Percentiles rank a stretch among this genome's conserved stretches.
These are phyloP conservation scores for Sporobolomyces phaffii DNA, from an alignment of 768 basidiomycete species.

Conservation along the genomic window DNA sequence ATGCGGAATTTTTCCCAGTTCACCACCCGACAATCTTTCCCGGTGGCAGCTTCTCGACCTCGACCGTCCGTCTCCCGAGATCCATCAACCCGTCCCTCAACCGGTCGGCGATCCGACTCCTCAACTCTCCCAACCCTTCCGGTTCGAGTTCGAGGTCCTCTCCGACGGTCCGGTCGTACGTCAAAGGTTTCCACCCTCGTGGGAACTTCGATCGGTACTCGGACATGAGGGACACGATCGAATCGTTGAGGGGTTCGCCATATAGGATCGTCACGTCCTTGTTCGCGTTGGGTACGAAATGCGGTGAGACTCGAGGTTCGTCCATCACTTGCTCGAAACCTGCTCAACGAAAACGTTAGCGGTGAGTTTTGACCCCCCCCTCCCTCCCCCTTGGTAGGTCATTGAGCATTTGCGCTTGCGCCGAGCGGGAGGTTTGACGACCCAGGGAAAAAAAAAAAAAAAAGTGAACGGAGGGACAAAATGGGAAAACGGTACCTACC, in stretches of 20 bases:
- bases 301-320: constrained; percentile 68
- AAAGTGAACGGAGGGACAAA: background rate
- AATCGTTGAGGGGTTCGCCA: constrained; percentile 61
- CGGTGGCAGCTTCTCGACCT: constrained; percentile 14
- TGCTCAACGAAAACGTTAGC: constrained; percentile 39
- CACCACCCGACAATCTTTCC: constrained; percentile 13
- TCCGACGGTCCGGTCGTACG: constrained; percentile 40
- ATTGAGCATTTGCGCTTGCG: too few relatives aligned
- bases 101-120: constrained; percentile 56
- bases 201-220: constrained; percentile 27
- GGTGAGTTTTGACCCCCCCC: too few relatives aligned
- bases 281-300: constrained; percentile 61
- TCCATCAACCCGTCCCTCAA: constrained; percentile 46
- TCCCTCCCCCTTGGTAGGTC: too few relatives aligned
- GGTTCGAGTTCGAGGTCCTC: constrained; percentile 45
- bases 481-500: constrained; percentile 57
- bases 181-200: constrained; percentile 30
- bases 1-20: too few relatives aligned
- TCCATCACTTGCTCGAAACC: constrained; percentile 88
- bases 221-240: constrained; percentile 46
- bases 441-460: too few relatives aligned
- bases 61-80: constrained; percentile 42
- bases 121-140: constrained; percentile 44
- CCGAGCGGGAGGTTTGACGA: too few relatives aligned
- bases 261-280: constrained; percentile 67